Evolutionary conservation across 345 rosid genomes (phyloP).

Genomic region (Moricandia arvensis): DNA sequence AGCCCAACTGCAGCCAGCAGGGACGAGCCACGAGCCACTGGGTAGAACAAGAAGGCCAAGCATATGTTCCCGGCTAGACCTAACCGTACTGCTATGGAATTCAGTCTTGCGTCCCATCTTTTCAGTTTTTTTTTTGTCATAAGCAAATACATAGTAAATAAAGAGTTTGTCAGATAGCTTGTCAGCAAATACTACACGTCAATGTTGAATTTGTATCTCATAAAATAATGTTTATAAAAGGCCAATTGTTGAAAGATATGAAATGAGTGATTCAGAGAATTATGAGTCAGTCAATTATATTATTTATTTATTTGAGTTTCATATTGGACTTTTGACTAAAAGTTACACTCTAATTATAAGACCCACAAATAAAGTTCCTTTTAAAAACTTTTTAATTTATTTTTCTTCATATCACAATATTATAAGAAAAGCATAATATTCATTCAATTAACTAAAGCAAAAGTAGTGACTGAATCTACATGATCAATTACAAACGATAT

Average conservation of each 20-base stretch:
- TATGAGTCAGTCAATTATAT: background rate
- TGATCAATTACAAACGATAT: background rate
- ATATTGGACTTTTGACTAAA: constrained; percentile 2
- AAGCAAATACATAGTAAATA: background rate
- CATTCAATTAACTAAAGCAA: background rate
- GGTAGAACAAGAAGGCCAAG: constrained; percentile 63
- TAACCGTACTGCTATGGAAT: constrained; percentile 32
- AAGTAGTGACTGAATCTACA: background rate
- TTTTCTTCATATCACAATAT: background rate
- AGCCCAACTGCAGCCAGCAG: constrained; percentile 63
- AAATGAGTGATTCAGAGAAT: constrained; percentile 21
- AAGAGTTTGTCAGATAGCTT: background rate
- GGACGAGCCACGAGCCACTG: constrained; percentile 83
- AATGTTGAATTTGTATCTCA: background rate
- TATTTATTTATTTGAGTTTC: background rate
- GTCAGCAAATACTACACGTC: constrained; percentile 3
- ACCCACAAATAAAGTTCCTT: background rate
- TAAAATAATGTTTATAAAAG: background rate
- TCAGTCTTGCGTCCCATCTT: constrained; percentile 65
- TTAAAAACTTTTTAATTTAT: background rate
- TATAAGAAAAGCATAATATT: background rate
- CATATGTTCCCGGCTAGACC: constrained; percentile 67
- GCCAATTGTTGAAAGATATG: constrained; percentile 6
- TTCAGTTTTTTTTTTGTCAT: background rate
- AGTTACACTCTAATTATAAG: background rate